These are phyloP conservation scores for Lentinula lateritia DNA, from an alignment of 768 basidiomycete species.

Conservation along the genomic window DNA sequence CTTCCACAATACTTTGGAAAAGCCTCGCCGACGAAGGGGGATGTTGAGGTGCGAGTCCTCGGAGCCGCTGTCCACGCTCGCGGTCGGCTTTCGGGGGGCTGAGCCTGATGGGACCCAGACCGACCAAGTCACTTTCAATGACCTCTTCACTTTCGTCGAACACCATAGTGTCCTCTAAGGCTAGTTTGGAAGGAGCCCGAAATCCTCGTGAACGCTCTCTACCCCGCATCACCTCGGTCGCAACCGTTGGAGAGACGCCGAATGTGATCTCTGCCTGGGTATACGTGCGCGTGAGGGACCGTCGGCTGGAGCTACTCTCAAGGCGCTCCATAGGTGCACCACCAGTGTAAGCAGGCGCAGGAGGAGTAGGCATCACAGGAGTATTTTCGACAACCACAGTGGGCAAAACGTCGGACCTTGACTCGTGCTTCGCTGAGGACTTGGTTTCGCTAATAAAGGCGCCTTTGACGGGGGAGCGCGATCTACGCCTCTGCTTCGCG, in stretches of 20 bases:
- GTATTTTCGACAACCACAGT: not conserved
- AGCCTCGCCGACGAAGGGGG: not conserved
- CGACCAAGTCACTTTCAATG: not conserved
- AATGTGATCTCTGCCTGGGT: not conserved
- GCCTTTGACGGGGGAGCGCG: not conserved
- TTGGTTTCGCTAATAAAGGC: not conserved
- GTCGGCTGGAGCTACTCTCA: not conserved
- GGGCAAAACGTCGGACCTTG: not conserved
- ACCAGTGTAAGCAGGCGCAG: not conserved
- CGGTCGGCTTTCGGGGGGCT: not conserved
- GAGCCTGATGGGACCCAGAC: not conserved
- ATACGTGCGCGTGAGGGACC: not conserved
- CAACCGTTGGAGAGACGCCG: not conserved
- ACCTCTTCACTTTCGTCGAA: not conserved
- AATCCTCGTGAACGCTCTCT: not conserved
- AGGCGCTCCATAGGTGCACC: conserved; percentile 2
- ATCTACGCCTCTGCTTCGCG: not conserved
- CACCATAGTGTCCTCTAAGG: not conserved
- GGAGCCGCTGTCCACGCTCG: not conserved
- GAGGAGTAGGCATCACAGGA: not conserved
- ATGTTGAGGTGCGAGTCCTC: not conserved
- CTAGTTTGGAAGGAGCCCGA: not conserved
- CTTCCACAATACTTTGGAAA: not conserved
- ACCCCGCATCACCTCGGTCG: not conserved
- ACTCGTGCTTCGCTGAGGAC: not conserved